Base-by-base conservation (phyloP, 2,329 filamentous ascomycete species). In the Blastomyces percursus region DNA sequence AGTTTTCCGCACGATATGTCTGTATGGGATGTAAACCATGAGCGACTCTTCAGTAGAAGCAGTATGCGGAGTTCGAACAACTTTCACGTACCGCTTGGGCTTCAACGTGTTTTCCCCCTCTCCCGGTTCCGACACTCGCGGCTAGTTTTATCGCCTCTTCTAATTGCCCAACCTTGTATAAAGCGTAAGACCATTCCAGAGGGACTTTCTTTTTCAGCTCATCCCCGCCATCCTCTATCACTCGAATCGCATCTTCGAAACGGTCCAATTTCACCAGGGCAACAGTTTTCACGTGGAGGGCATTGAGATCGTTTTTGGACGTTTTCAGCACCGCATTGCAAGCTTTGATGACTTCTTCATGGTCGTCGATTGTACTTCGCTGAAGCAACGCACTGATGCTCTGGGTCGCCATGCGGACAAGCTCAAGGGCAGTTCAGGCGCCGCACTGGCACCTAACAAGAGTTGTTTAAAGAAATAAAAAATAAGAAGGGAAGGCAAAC, bases 191-290 rank as follows among this genome's bases (percentile, higher is more conserved):
- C 71, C 84, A 83, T 70, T 86, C 85, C 66, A 86, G 72, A n/a
- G 75, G 72, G 3, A 81, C 82, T 67, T 72, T 75, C 66, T 81
- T 75, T 73, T 85, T 83, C 68, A 87, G 70, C 58, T 71, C 72
- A 65, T 82, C 78, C 27, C 81, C 81, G 58, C 75, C 77, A 30
- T 80, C 76, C 67, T 85, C 81, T 58, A 87, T 78, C 6, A 80
- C 78, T 35, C 79, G 78, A 56, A 86, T 71, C 19, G 83, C 82
- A 70, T 87, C 84, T 9, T 84, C 81, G 67, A 82, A 87, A 56
- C 84, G 82, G 67, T 87, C 85, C 48, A 86, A 77, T 68, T 86
- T 85, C 59, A 87, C 71, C 52, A 87, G 72, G 7, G 85, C 84
- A 50, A 87, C 79, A 0, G 79, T 77, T 69, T 84, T 84, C 61